Percentiles rank a stretch among this genome's conserved stretches.
phyloP scores from a whole-genome alignment of 805 yeast genomes.

The Metschnikowia kofuensis region DNA sequence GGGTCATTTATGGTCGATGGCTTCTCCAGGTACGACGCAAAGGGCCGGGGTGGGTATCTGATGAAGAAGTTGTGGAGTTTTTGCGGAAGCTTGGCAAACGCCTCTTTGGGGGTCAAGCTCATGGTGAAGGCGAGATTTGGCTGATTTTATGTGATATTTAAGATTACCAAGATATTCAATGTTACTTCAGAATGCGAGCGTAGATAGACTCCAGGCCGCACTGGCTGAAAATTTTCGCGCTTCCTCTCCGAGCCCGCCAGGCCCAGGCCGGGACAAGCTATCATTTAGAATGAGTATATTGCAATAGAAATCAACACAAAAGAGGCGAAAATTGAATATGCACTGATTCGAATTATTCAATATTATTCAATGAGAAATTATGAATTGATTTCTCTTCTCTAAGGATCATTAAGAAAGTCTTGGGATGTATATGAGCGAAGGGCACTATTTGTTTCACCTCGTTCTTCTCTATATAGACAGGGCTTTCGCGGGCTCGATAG shows the following conservation, averaged over 20 bases:
- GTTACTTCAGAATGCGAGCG: neutral
- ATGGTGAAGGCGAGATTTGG: conserved; percentile 7
- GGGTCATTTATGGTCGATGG: conserved; percentile 66
- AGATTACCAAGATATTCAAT: no score
- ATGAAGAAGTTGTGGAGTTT: conserved; percentile 71
- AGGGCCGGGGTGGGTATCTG: conserved; percentile 83
- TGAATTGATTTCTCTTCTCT: no score
- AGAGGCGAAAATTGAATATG: no score
- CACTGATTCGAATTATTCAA: no score
- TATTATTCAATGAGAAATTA: no score
- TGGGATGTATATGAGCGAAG: no score
- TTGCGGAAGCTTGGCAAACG: conserved; percentile 63
- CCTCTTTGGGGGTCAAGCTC: conserved; percentile 36
- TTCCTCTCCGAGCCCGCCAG: neutral
- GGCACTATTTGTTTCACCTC: no score
- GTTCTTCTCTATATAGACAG: no score
- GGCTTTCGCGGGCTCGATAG: no score
- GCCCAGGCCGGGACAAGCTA: neutral
- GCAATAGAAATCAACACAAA: neutral
- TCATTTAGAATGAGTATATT: neutral
- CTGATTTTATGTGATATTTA: no score
- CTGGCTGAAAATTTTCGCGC: conserved; percentile 15
- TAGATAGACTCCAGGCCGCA: neutral
- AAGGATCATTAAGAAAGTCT: no score
- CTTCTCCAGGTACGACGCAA: conserved; percentile 57